A percentile compares a stretch with the other conserved stretches of the same genome.
Evolutionary conservation across 2,329 filamentous ascomycete species (phyloP).

Genomic region (Nemania sp.): DNA sequence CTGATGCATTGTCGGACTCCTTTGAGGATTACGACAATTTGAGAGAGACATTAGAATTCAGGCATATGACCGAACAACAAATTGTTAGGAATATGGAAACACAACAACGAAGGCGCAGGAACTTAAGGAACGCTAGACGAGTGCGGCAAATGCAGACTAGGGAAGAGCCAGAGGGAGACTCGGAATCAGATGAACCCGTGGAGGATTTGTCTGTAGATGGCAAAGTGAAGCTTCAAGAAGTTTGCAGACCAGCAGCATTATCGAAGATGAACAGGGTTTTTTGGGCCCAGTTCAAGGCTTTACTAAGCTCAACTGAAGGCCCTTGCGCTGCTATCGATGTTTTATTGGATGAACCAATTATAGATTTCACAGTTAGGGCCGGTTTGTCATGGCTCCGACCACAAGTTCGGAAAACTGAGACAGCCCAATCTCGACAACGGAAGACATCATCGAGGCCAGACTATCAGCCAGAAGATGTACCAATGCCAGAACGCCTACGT

Average conservation of each 20-base stretch:
- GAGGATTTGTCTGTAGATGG: too few relatives aligned
- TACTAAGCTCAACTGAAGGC: neutral
- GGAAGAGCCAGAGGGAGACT: neutral
- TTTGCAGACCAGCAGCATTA: neutral
- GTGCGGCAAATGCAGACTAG: neutral
- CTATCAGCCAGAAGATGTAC: neutral
- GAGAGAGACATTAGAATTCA: too few relatives aligned
- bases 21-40: too few relatives aligned
- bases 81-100: too few relatives aligned
- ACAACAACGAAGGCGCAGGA: too few relatives aligned
- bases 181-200: too few relatives aligned
- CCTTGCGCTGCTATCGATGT: neutral
- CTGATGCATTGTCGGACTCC: too few relatives aligned
- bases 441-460: neutral
- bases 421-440: neutral
- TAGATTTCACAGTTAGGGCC: neutral
- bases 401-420: neutral
- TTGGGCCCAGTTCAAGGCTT: neutral
- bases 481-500: conserved; percentile 2
- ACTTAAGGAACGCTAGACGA: too few relatives aligned
- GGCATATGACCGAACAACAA: too few relatives aligned
- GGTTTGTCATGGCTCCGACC: neutral
- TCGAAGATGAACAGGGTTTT: neutral
- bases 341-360: neutral
- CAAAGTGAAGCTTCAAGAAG: neutral